phyloP scores from a whole-genome alignment of 164 flowering plant genomes.

The Chimonanthus praecox region DNA sequence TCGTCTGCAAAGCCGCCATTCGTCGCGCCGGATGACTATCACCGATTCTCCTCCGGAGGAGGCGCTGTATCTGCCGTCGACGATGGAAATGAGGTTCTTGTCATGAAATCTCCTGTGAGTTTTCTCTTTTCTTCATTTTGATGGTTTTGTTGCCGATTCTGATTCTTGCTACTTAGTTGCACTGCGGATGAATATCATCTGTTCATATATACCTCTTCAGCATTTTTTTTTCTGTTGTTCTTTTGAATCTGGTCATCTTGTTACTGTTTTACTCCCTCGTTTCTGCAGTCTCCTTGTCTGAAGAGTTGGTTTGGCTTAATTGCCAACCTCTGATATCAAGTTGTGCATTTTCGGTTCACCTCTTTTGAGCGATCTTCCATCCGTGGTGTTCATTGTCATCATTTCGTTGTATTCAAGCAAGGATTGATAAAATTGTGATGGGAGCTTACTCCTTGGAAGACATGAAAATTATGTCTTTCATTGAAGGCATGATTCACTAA shows the following conservation, averaged over 20 bases:
- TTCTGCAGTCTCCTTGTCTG: neutral
- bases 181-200: neutral
- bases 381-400: too few relatives aligned
- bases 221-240: too few relatives aligned
- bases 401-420: too few relatives aligned
- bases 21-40: conserved; percentile 27
- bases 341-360: too few relatives aligned
- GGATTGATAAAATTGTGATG: too few relatives aligned
- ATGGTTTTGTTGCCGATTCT: neutral
- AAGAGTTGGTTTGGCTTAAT: too few relatives aligned
- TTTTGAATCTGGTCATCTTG: neutral
- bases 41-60: conserved; percentile 19
- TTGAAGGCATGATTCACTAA: too few relatives aligned
- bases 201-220: neutral
- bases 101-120: conserved; percentile 31
- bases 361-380: too few relatives aligned
- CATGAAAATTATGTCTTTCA: too few relatives aligned
- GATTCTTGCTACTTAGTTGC: neutral
- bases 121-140: neutral
- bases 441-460: too few relatives aligned
- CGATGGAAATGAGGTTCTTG: conserved; percentile 20
- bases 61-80: conserved; percentile 2
- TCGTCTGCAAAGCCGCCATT: conserved; percentile 29
- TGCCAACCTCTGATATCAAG: too few relatives aligned
- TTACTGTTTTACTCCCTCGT: neutral